Percentiles rank a stretch among this genome's conserved stretches.
Conservation (phyloP, 2,329 filamentous ascomycete species). For the Emydomyces testavorans region DNA sequence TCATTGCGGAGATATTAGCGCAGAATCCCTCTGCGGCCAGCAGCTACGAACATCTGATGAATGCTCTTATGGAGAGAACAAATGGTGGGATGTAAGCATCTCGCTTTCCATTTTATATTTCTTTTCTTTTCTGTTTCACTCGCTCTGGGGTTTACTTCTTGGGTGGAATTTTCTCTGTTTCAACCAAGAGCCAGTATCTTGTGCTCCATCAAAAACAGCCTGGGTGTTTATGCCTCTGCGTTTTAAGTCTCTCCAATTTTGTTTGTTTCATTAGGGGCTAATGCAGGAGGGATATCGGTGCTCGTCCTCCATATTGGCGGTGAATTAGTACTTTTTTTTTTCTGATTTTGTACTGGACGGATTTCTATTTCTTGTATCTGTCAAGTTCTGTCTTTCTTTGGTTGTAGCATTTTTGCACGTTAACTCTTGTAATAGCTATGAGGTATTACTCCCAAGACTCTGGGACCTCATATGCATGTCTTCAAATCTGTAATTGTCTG, state of each 20-base stretch:
- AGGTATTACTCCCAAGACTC: too few species aligned
- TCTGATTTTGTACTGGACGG: too few species aligned
- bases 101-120: not conserved
- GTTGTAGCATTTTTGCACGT: too few species aligned
- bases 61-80: slow-evolving; percentile 30
- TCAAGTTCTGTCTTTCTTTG: too few species aligned
- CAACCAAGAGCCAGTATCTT: not conserved
- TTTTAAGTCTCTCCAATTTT: not conserved
- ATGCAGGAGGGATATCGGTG: not conserved
- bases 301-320: too few species aligned
- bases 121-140: not conserved
- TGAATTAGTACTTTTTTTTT: too few species aligned
- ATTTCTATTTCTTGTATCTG: too few species aligned
- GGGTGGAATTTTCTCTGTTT: not conserved
- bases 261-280: not conserved
- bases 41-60: slow-evolving; percentile 40
- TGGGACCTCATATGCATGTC: too few species aligned
- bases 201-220: not conserved
- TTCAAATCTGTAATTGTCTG: too few species aligned
- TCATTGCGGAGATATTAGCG: slow-evolving; percentile 58
- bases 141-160: not conserved
- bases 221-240: not conserved
- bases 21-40: slow-evolving; percentile 53
- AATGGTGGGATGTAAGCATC: slow-evolving; percentile 21
- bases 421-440: too few species aligned